A percentile compares a stretch with the other conserved stretches of the same genome.
phyloP scores from a whole-genome alignment of 2,329 filamentous ascomycete species.

The Mollisiaceae sp. region DNA sequence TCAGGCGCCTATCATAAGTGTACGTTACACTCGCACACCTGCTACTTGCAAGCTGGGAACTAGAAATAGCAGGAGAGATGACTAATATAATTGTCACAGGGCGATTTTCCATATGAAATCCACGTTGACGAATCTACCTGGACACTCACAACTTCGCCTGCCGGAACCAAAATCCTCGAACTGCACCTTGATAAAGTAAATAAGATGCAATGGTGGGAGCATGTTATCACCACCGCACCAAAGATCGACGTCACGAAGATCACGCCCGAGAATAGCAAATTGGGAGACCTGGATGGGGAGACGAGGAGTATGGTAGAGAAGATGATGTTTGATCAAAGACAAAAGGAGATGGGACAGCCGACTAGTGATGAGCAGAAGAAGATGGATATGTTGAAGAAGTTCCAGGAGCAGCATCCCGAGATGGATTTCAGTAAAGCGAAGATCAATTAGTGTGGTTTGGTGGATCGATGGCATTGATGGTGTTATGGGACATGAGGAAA shows the following conservation, averaged over 20 bases:
- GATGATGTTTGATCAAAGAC: conserved; percentile 99
- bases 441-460: conserved; percentile 52
- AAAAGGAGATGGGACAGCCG: conserved; percentile 90
- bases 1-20: conserved; percentile 81
- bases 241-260: conserved; percentile 97
- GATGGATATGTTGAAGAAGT: conserved; percentile 88
- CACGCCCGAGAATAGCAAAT: conserved; percentile 86
- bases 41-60: background rate
- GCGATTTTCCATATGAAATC: conserved; percentile 81
- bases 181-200: conserved; percentile 95
- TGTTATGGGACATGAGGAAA: background rate
- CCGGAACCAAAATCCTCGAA: conserved; percentile 71
- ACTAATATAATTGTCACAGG: conserved; percentile 56
- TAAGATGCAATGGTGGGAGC: conserved; percentile 98
- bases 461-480: background rate
- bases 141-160: conserved; percentile 76
- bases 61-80: background rate
- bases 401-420: conserved; percentile 61
- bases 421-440: conserved; percentile 76
- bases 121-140: conserved; percentile 88
- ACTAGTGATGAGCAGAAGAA: conserved; percentile 97
- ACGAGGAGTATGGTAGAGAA: conserved; percentile 98
- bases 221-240: conserved; percentile 85
- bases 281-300: conserved; percentile 92
- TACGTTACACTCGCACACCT: conserved; percentile 47